A percentile compares a stretch with the other conserved stretches of the same genome.
These are phyloP conservation scores for Candida alai DNA, from an alignment of 805 yeast genomes.

Conservation along the genomic window DNA sequence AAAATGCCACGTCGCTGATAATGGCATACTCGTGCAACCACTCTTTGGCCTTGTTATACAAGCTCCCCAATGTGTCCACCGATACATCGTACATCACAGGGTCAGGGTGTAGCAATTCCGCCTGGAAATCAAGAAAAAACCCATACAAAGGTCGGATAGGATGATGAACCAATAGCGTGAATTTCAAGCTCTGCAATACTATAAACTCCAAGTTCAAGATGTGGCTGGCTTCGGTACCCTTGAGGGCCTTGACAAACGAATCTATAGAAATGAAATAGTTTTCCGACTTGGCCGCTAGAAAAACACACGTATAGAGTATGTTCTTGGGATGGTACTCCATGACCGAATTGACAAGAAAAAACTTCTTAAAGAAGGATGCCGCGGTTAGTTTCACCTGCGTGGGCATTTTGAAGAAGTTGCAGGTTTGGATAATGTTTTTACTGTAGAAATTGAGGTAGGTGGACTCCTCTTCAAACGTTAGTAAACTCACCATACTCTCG, in stretches of 20 bases:
- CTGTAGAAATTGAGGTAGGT: slow-evolving; percentile 68
- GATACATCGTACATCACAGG: slow-evolving; percentile 44
- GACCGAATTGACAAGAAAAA: slow-evolving; percentile 74
- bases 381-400: slow-evolving; percentile 89
- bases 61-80: slow-evolving; percentile 54
- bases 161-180: slow-evolving; percentile 83
- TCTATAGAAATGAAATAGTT: slow-evolving; percentile 85
- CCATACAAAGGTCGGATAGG: slow-evolving; percentile 92
- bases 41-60: slow-evolving; percentile 67
- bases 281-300: slow-evolving; percentile 89
- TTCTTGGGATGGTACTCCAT: slow-evolving; percentile 87
- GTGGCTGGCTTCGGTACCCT: slow-evolving; percentile 60
- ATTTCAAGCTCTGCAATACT: slow-evolving; percentile 67
- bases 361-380: slow-evolving; percentile 72
- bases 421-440: slow-evolving; percentile 64
- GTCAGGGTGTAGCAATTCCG: slow-evolving; percentile 39
- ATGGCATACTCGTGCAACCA: slow-evolving; percentile 61
- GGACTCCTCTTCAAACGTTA: slow-evolving; percentile 68
- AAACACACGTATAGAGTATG: slow-evolving; percentile 67
- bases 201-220: slow-evolving; percentile 78
- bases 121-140: slow-evolving; percentile 86
- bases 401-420: slow-evolving; percentile 74
- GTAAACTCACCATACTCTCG: slow-evolving; percentile 35
- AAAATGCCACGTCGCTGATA: slow-evolving; percentile 70
- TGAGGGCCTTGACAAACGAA: slow-evolving; percentile 68